A percentile compares a stretch with the other conserved stretches of the same genome.
phyloP scores from a whole-genome alignment of 2,329 filamentous ascomycete species.

The Trichoderma lentiforme region DNA sequence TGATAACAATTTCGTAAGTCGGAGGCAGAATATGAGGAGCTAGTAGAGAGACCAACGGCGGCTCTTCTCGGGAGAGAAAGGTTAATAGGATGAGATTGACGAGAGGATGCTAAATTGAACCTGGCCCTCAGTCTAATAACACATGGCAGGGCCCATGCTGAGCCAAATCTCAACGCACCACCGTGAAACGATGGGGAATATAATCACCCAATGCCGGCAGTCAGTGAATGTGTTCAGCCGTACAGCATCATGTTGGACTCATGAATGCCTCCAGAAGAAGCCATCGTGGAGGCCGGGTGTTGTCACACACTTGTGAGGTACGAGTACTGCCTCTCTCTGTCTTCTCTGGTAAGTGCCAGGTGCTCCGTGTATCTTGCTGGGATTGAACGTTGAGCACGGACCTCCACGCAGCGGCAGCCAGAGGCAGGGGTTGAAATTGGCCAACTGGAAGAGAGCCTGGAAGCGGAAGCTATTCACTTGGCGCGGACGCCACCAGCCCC shows the following conservation, averaged over 20 bases:
- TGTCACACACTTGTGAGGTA: not conserved
- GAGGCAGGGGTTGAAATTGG: slow-evolving; percentile 15
- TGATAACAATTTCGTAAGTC: not conserved
- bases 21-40: not conserved
- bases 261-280: not conserved
- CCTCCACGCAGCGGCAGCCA: slow-evolving; percentile 9
- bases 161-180: not conserved
- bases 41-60: not conserved
- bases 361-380: not conserved
- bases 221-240: not conserved
- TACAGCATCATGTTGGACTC: not conserved
- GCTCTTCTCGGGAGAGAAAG: not conserved
- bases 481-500: slow-evolving; percentile 15
- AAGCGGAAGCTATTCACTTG: slow-evolving; percentile 20
- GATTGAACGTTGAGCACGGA: not conserved
- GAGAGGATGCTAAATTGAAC: not conserved
- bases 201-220: not conserved
- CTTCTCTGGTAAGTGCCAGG: not conserved
- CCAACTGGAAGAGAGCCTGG: slow-evolving; percentile 22
- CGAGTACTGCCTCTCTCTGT: not conserved
- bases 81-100: not conserved
- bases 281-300: not conserved
- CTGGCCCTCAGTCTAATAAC: not conserved
- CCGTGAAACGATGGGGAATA: not conserved
- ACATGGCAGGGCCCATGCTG: not conserved